Evolutionary conservation across 1,284 basidiomycete genomes (phyloP).

Genomic region (Paramarasmius palmivorus): DNA sequence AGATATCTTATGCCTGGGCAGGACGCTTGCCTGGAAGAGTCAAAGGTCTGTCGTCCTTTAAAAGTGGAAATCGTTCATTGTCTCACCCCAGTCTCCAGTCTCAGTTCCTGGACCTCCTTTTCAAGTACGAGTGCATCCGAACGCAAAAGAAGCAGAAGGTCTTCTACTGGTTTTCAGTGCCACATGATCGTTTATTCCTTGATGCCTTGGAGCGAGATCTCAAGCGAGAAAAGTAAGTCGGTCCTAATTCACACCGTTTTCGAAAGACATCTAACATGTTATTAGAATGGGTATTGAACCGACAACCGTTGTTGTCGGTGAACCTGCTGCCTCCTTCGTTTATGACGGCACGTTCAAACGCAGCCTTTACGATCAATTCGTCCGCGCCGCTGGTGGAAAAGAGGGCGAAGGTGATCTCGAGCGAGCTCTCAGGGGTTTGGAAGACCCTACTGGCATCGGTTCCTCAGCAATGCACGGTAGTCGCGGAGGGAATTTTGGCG

Average conservation of each 20-base stretch:
- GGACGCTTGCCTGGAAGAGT: conserved; percentile 89
- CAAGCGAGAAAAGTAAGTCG: conserved; percentile 74
- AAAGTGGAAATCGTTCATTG: conserved; percentile 12
- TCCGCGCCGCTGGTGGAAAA: conserved; percentile 49
- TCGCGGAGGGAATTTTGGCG: conserved; percentile 22
- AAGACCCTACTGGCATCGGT: conserved; percentile 18
- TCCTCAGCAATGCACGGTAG: conserved; percentile 7
- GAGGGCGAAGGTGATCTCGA: conserved; percentile 62
- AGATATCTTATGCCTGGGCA: conserved; percentile 89
- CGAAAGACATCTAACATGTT: not conserved
- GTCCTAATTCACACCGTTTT: not conserved
- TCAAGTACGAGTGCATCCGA: conserved; percentile 93
- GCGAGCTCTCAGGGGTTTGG: conserved; percentile 37
- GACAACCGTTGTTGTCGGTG: conserved; percentile 65
- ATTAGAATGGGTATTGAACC: conserved; percentile 70
- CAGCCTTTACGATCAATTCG: conserved; percentile 87
- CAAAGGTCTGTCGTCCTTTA: conserved; percentile 66
- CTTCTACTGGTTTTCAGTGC: conserved; percentile 86
- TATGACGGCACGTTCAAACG: conserved; percentile 75
- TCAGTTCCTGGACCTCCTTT: conserved; percentile 89
- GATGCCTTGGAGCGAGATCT: conserved; percentile 92
- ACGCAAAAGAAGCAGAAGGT: conserved; percentile 97
- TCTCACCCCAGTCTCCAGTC: conserved; percentile 48
- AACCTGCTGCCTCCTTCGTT: conserved; percentile 80
- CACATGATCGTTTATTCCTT: conserved; percentile 92